These are phyloP conservation scores for Apiosordaria backusii DNA, from an alignment of 495 filamentous ascomycete species.

Conservation along the genomic window DNA sequence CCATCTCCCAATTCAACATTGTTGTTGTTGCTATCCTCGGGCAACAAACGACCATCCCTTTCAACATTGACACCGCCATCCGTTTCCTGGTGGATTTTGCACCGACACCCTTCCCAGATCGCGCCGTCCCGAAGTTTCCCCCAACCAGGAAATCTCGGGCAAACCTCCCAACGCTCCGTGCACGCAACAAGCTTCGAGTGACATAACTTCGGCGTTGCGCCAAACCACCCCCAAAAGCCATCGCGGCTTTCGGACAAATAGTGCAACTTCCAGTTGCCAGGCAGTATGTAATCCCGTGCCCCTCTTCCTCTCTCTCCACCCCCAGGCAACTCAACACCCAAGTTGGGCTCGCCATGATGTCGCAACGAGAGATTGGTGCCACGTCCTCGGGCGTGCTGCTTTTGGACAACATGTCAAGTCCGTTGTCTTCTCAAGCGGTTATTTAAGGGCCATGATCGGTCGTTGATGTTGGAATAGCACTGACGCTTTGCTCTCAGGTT, in stretches of 20 bases:
- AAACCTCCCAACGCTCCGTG: conserved; percentile 2
- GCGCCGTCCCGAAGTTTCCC: conserved; percentile 4
- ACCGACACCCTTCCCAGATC: neutral
- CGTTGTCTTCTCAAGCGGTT: neutral
- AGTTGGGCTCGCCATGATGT: neutral
- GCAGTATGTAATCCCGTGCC: conserved; percentile 7
- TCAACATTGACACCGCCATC: neutral
- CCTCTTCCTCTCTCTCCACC: neutral
- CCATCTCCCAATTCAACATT: conserved; percentile 23
- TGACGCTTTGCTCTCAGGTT: neutral
- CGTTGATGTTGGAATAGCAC: neutral
- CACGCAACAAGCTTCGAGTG: conserved; percentile 6
- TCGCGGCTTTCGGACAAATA: neutral
- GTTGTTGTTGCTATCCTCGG: conserved; percentile 1
- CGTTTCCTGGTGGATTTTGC: neutral
- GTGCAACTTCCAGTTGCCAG: neutral
- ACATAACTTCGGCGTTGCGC: conserved; percentile 5
- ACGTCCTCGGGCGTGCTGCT: neutral
- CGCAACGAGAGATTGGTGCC: neutral
- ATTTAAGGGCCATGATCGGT: neutral
- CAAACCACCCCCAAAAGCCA: neutral
- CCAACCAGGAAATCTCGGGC: conserved; percentile 13
- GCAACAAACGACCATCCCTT: neutral
- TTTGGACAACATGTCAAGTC: neutral
- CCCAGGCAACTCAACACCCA: neutral